Percentiles rank a stretch among this genome's conserved stretches.
Evolutionary conservation across 2,329 filamentous ascomycete genomes (phyloP).

Genomic region (Diaporthe aspalathi): DNA sequence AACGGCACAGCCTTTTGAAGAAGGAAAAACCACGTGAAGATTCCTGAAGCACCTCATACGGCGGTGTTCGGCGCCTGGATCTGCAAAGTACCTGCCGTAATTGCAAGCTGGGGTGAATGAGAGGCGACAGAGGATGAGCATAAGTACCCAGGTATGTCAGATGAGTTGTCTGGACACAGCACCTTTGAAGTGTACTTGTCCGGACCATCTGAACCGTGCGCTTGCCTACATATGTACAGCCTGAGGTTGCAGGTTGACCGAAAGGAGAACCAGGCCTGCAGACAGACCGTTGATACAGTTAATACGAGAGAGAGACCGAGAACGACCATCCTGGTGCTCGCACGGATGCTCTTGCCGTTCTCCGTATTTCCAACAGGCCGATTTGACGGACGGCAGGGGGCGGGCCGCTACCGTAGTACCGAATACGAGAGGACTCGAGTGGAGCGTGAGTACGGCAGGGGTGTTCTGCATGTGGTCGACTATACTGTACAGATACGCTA

Average conservation of each 20-base stretch:
- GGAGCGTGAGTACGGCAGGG: background rate
- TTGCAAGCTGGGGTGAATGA: background rate
- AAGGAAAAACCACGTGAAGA: background rate
- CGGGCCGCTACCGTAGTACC: conserved; percentile 5
- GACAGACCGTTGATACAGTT: background rate
- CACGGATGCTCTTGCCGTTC: background rate
- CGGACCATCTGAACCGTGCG: background rate
- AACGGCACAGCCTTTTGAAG: background rate
- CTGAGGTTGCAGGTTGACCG: no score
- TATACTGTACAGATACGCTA: background rate
- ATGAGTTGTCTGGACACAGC: background rate
- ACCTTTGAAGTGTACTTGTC: background rate
- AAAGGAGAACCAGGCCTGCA: no score
- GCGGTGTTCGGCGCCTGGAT: background rate
- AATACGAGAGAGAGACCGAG: conserved; percentile 24
- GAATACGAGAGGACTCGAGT: conserved; percentile 1
- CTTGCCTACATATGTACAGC: no score
- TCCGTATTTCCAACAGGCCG: background rate
- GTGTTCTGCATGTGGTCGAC: background rate
- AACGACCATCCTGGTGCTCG: conserved; percentile 8
- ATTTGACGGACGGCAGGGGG: conserved; percentile 18
- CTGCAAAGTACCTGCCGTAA: background rate
- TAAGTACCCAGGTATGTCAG: background rate
- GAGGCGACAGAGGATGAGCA: background rate
- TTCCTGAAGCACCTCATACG: background rate